Conservation (phyloP, 495 filamentous ascomycete genomes). For the Penicillium cataractarum region DNA sequence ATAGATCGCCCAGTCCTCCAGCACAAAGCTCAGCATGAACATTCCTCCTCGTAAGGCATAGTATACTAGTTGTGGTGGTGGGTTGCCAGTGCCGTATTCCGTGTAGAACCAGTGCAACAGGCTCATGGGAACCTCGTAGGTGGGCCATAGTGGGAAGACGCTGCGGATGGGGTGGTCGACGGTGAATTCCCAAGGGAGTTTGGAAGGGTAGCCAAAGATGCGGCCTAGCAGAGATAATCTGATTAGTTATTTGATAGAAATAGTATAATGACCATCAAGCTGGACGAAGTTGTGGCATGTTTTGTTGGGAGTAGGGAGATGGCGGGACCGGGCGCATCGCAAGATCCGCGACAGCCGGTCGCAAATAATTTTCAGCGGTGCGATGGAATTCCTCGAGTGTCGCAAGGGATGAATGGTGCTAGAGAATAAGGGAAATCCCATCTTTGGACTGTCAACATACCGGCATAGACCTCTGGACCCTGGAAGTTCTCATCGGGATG, state of each 20-base stretch:
- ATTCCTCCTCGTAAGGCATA: slow-evolving; percentile 84
- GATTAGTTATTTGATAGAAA: not conserved
- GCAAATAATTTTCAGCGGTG: not conserved
- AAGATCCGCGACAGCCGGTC: not conserved
- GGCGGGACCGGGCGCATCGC: slow-evolving; percentile 13
- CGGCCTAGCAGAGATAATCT: slow-evolving; percentile 61
- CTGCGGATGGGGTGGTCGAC: slow-evolving; percentile 83
- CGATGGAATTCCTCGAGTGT: not conserved
- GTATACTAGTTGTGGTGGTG: slow-evolving; percentile 77
- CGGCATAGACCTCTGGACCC: slow-evolving; percentile 93
- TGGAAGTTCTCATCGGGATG: slow-evolving; percentile 99
- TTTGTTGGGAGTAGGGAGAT: not conserved
- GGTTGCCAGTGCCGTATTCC: slow-evolving; percentile 54
- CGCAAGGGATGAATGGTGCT: not conserved
- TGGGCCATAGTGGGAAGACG: slow-evolving; percentile 92
- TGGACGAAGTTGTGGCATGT: not conserved
- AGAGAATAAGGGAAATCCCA: not conserved
- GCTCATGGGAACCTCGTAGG: slow-evolving; percentile 90
- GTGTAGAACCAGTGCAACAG: slow-evolving; percentile 85
- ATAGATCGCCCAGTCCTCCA: slow-evolving; percentile 96
- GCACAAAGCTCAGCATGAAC: slow-evolving; percentile 91
- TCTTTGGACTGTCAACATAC: slow-evolving; percentile 55
- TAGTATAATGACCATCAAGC: not conserved
- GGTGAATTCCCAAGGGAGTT: slow-evolving; percentile 94
- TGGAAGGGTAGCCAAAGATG: slow-evolving; percentile 84